phyloP scores from a whole-genome alignment of 2,329 filamentous ascomycete genomes.

The Colletotrichum phormii region DNA sequence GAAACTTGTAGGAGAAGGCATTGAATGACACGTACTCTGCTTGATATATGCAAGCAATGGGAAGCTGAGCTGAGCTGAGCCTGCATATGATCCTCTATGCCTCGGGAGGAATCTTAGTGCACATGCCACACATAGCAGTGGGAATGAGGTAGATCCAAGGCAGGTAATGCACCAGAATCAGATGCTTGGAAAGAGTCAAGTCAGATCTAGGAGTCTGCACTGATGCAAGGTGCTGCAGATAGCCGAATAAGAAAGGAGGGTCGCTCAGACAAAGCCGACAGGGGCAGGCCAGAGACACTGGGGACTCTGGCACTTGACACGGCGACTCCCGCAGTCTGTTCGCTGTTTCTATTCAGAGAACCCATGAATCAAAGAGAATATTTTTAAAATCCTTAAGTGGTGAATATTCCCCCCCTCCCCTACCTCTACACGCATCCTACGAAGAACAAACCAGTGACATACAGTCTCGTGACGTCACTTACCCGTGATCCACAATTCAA shows the following conservation, averaged over 20 bases:
- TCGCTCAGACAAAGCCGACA: constrained; percentile 12
- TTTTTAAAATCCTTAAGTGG: background rate
- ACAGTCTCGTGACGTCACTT: background rate
- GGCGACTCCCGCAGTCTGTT: background rate
- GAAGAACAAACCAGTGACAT: background rate
- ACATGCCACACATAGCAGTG: constrained; percentile 10
- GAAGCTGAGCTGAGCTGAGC: background rate
- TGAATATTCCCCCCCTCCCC: background rate
- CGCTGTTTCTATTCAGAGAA: background rate
- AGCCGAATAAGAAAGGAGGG: constrained; percentile 6
- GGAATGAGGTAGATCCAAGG: background rate
- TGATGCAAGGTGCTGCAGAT: constrained; percentile 11
- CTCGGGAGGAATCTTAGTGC: constrained; percentile 3
- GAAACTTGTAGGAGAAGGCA: background rate
- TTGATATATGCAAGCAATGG: background rate
- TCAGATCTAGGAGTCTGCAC: background rate
- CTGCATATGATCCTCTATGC: background rate
- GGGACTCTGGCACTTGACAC: background rate
- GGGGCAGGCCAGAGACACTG: background rate
- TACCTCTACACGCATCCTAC: background rate
- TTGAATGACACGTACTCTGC: background rate
- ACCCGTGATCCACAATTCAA: background rate
- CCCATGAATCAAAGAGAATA: background rate
- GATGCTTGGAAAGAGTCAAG: constrained; percentile 2
- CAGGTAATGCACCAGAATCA: background rate